Conservation (phyloP, 805 yeast species). For the Lipomyces starkeyi region DNA sequence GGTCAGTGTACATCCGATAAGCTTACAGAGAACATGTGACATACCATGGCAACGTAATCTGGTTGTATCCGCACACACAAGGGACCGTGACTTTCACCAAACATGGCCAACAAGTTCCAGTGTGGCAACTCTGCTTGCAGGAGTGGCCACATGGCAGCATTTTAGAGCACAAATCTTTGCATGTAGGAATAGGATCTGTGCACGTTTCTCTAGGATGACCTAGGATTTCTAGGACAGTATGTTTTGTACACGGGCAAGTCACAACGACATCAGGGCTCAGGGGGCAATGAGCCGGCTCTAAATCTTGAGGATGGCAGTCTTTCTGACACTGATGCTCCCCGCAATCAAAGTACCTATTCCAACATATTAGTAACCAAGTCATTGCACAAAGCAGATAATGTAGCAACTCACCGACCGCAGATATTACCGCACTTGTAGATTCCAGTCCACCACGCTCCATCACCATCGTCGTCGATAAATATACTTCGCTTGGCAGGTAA, state of each 20-base stretch:
- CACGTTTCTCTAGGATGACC: constrained; percentile 59
- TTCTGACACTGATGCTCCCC: constrained; percentile 59
- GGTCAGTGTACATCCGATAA: background rate
- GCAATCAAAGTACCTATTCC: constrained; percentile 59
- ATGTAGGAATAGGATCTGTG: constrained; percentile 79
- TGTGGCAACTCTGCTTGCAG: constrained; percentile 76
- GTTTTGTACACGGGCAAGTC: constrained; percentile 83
- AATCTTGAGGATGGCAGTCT: constrained; percentile 61
- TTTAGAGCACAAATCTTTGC: constrained; percentile 70
- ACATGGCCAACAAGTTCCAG: constrained; percentile 78
- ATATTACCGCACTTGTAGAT: constrained; percentile 54
- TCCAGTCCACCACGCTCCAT: constrained; percentile 55
- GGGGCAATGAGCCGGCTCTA: constrained; percentile 59
- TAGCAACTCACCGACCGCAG: constrained; percentile 45
- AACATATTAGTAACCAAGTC: background rate
- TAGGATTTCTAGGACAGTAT: constrained; percentile 51
- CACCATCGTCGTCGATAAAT: constrained; percentile 39
- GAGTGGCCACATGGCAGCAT: constrained; percentile 69
- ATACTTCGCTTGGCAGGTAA: constrained; percentile 21
- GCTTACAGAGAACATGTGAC: background rate
- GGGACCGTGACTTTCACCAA: constrained; percentile 54
- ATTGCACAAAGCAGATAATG: constrained; percentile 33
- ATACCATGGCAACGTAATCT: constrained; percentile 34
- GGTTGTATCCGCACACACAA: constrained; percentile 65
- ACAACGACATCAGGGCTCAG: constrained; percentile 63